Evolutionary conservation across 176 grass and related monocot genomes (phyloP).

Genomic region (barley (Hordeum vulgare)): MorexV3_pseudomolecules_assembly NC_058523.1:46499371-46499870

Average conservation of each 20-base stretch:
- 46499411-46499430: background rate
- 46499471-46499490: background rate
- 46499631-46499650: slow-evolving; percentile 49
- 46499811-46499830: background rate
- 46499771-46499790: background rate
- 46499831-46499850: background rate
- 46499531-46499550: slow-evolving; percentile 72
- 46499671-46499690: slow-evolving; percentile 58
- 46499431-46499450: background rate
- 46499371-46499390: background rate
- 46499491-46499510: background rate
- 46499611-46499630: slow-evolving; percentile 57
- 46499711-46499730: slow-evolving; percentile 5
- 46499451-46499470: background rate
- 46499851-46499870: background rate
- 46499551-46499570: slow-evolving; percentile 49
- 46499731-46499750: background rate
- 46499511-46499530: slow-evolving; percentile 23
- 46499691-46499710: slow-evolving; percentile 48
- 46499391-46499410: background rate
- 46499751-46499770: background rate
- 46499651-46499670: slow-evolving; percentile 47
- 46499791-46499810: background rate
- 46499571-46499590: slow-evolving; percentile 59
- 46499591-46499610: slow-evolving; percentile 74